These are phyloP conservation scores for Talinum fruticosum DNA, from an alignment of 148 eudicot species.

Conservation along the genomic window DNA sequence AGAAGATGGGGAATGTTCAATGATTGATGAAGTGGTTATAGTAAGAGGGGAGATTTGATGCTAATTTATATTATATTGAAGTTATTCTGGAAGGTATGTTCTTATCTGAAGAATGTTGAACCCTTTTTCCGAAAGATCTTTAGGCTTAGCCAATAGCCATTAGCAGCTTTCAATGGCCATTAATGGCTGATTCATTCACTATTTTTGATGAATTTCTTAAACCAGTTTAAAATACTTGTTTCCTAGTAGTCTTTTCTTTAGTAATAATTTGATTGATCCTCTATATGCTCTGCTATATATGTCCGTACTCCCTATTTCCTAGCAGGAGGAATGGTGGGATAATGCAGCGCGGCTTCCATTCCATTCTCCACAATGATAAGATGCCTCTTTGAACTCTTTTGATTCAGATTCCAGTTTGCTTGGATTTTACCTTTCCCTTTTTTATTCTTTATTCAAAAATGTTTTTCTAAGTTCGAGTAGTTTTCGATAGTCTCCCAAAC, in stretches of 20 bases:
- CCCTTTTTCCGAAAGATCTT: conserved; percentile 15
- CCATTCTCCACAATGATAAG: neutral
- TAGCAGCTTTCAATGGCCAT: neutral
- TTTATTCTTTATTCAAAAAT: too few species aligned
- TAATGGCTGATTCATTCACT: neutral
- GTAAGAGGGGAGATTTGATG: neutral
- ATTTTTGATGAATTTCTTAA: neutral
- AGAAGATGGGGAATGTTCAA: neutral
- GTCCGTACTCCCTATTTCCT: conserved; percentile 3
- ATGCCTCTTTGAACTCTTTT: neutral
- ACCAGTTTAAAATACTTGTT: neutral
- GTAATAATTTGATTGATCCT: neutral
- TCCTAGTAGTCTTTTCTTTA: neutral
- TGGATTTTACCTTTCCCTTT: too few species aligned
- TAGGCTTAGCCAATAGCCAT: neutral
- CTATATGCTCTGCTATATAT: neutral
- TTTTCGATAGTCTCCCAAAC: too few species aligned
- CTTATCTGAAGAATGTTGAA: neutral
- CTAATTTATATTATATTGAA: neutral
- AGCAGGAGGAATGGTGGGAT: neutral
- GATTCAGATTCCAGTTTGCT: too few species aligned
- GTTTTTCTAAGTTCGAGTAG: too few species aligned
- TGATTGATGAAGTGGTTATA: conserved; percentile 17
- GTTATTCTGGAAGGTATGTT: neutral
- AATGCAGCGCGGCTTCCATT: neutral